These are phyloP conservation scores for Polygonum maritimum DNA, from an alignment of 148 eudicot species.

Conservation along the genomic window DNA sequence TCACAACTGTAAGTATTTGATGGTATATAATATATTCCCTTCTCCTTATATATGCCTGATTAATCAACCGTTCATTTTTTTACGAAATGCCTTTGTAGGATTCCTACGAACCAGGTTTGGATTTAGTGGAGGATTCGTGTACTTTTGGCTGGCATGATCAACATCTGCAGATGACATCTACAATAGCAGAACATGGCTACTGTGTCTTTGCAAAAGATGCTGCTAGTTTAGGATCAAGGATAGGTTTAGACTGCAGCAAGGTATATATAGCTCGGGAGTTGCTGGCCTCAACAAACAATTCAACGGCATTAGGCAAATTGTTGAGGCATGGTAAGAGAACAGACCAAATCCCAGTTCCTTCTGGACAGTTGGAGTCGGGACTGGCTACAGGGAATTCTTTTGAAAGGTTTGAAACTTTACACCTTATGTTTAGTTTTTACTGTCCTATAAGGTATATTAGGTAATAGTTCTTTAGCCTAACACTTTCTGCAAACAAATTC, in stretches of 20 bases:
- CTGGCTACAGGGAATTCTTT: slow-evolving; percentile 16
- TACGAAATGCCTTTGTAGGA: slow-evolving; percentile 30
- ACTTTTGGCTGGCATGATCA: slow-evolving; percentile 50
- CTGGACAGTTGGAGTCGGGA: slow-evolving; percentile 14
- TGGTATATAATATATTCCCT: not conserved
- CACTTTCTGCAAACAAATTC: not conserved
- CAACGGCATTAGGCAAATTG: slow-evolving; percentile 66
- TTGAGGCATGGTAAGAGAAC: slow-evolving; percentile 31
- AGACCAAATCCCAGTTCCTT: slow-evolving; percentile 13
- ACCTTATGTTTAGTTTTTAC: not conserved
- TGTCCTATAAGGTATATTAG: not conserved
- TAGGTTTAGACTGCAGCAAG: slow-evolving; percentile 26
- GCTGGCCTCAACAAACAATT: slow-evolving; percentile 49
- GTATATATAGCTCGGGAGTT: slow-evolving; percentile 59
- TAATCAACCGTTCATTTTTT: not conserved
- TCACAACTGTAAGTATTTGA: slow-evolving; percentile 30
- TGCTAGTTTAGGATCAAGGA: slow-evolving; percentile 33
- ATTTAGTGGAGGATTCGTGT: slow-evolving; percentile 36
- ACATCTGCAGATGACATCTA: slow-evolving; percentile 57
- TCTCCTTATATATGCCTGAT: not conserved
- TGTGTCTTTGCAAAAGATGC: slow-evolving; percentile 53
- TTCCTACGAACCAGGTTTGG: slow-evolving; percentile 26
- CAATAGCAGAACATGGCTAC: slow-evolving; percentile 69
- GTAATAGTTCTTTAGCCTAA: not conserved
- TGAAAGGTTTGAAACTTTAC: slow-evolving; percentile 32